phyloP scores from a whole-genome alignment of 73 alveolate genomes.

The Symbiodinium pilosum region DNA sequence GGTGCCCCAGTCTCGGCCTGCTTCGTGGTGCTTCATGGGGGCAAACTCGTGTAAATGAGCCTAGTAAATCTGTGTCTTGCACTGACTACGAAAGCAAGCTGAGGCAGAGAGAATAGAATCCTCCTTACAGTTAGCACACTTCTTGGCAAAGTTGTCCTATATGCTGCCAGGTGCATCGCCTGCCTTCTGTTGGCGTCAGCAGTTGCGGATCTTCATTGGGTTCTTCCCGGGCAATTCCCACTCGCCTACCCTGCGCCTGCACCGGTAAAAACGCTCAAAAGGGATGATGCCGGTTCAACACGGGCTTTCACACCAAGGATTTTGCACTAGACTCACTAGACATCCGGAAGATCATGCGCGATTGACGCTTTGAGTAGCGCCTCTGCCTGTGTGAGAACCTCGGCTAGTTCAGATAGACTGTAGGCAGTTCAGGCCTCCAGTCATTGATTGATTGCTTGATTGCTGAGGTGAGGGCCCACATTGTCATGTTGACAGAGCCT shows the following conservation, averaged over 20 bases:
- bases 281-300: not conserved
- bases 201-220: conserved; percentile 69
- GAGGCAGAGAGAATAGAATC: not conserved
- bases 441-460: not conserved
- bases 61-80: not conserved
- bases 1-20: conserved; percentile 80
- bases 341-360: too few relatives aligned
- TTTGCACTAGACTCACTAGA: too few relatives aligned
- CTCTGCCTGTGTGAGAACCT: conserved; percentile 76
- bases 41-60: not conserved
- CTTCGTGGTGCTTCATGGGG: not conserved
- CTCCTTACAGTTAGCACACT: not conserved
- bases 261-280: not conserved
- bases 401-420: not conserved
- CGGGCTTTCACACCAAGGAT: too few relatives aligned
- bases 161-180: not conserved
- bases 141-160: not conserved
- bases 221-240: conserved; percentile 75
- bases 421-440: not conserved
- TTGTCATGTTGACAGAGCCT: conserved; percentile 70
- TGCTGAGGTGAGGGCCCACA: not conserved
- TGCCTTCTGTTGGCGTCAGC: conserved; percentile 65
- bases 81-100: not conserved
- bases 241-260: conserved; percentile 47
- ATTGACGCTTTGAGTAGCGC: not conserved